A percentile compares a stretch with the other conserved stretches of the same genome.
Evolutionary conservation across 2,329 filamentous ascomycete genomes (phyloP).

Genomic region (Fusarium citri): DNA sequence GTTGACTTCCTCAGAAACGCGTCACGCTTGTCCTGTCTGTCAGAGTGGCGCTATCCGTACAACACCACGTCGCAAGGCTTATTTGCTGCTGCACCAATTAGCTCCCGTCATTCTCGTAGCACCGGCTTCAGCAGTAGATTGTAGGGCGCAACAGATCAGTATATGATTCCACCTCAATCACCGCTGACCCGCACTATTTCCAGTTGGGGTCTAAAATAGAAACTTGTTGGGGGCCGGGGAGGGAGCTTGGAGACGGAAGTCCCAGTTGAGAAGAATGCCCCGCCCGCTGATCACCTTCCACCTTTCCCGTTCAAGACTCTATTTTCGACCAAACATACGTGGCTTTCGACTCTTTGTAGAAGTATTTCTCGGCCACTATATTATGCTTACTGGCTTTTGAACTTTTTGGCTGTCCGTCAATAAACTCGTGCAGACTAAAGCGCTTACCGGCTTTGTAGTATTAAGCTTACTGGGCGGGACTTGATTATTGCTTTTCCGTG

Average conservation of each 20-base stretch:
- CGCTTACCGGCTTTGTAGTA: not conserved
- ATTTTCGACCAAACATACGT: not conserved
- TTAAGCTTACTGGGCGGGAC: not conserved
- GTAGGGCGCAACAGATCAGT: not conserved
- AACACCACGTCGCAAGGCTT: not conserved
- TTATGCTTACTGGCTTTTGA: not conserved
- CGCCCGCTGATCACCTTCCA: not conserved
- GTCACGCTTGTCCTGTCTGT: not conserved
- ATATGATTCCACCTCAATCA: not conserved
- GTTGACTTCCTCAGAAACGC: not conserved
- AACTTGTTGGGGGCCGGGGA: not conserved
- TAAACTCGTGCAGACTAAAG: no score
- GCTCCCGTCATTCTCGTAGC: fast-evolving
- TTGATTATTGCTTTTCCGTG: not conserved
- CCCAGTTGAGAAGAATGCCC: not conserved
- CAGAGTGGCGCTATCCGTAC: not conserved
- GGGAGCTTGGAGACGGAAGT: not conserved
- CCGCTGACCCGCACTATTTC: not conserved
- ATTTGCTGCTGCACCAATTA: not conserved
- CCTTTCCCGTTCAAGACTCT: not conserved
- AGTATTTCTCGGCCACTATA: not conserved
- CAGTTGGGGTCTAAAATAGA: not conserved
- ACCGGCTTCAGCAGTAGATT: not conserved
- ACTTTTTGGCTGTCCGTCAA: no score
- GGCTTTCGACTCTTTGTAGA: fast-evolving